Evolutionary conservation across 805 yeast species (phyloP).

Genomic region (Tanozyma kutaoensis): DNA sequence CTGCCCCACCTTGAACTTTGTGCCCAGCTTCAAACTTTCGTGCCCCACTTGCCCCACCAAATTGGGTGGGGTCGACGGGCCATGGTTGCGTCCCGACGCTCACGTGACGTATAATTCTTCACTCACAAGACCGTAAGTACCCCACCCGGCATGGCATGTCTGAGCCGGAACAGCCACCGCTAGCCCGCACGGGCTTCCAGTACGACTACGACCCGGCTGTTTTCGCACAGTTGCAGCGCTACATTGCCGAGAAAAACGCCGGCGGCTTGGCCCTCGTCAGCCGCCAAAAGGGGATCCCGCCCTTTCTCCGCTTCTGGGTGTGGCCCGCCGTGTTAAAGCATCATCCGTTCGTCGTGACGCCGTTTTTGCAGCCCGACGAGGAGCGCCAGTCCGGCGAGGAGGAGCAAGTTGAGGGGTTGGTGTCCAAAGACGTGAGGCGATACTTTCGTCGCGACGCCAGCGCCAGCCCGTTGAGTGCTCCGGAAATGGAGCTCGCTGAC

Average conservation of each 20-base stretch:
- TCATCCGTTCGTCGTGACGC: conserved; percentile 76
- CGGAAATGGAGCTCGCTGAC: conserved; percentile 39
- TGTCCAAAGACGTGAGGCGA: conserved; percentile 45
- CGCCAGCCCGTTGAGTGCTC: not conserved
- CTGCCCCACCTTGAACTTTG: too few species aligned
- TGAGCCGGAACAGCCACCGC: too few species aligned
- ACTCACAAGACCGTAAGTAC: too few species aligned
- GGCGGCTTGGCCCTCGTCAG: conserved; percentile 71
- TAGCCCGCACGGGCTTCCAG: conserved; percentile 9
- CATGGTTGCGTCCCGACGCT: too few species aligned
- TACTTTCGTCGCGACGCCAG: conserved; percentile 38
- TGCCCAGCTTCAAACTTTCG: too few species aligned
- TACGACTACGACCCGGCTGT: conserved; percentile 24
- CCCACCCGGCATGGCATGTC: too few species aligned
- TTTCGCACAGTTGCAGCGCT: conserved; percentile 40
- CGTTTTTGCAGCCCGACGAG: conserved; percentile 54
- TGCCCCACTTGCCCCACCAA: too few species aligned
- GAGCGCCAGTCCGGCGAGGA: not conserved
- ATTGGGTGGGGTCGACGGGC: too few species aligned
- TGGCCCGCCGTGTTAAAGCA: conserved; percentile 77
- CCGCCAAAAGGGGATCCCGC: conserved; percentile 77
- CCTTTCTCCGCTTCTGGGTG: conserved; percentile 57
- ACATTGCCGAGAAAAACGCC: conserved; percentile 47
- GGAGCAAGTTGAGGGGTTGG: too few species aligned
- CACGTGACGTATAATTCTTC: too few species aligned